phyloP scores from a whole-genome alignment of 805 yeast genomes.

The Diddensiella transvaalensis region DNA sequence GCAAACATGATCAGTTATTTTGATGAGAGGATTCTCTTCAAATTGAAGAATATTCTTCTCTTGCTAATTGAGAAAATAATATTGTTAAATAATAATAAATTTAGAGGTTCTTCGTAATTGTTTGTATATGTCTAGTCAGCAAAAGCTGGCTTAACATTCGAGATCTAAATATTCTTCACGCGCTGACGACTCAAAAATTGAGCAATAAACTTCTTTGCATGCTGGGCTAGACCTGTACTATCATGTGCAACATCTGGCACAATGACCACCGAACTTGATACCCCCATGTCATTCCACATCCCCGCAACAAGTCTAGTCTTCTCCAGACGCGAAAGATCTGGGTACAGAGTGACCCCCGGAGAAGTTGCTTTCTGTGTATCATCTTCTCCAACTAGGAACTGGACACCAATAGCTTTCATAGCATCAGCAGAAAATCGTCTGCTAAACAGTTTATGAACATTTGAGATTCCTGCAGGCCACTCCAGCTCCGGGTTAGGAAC shows the following conservation, averaged over 20 bases:
- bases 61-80: no score
- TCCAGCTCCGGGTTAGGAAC: conserved; percentile 1
- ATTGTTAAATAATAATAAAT: no score
- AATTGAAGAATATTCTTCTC: no score
- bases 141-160: no score
- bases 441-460: conserved; percentile 2
- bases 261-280: background rate
- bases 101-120: no score
- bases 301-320: conserved; percentile 1
- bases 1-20: no score
- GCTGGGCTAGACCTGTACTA: background rate
- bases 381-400: conserved; percentile 6
- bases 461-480: conserved; percentile 7
- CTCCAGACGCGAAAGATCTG: conserved; percentile 1
- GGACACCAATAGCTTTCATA: background rate
- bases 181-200: no score
- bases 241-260: conserved; percentile 6
- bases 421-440: background rate
- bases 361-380: conserved; percentile 6
- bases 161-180: no score
- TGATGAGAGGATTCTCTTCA: no score
- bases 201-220: conserved; percentile 7
- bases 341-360: conserved; percentile 7
- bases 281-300: background rate
- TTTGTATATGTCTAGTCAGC: no score